A percentile compares a stretch with the other conserved stretches of the same genome.
These are phyloP conservation scores for Nakazawaea ernobii DNA, from an alignment of 805 yeast genomes.

Conservation along the genomic window DNA sequence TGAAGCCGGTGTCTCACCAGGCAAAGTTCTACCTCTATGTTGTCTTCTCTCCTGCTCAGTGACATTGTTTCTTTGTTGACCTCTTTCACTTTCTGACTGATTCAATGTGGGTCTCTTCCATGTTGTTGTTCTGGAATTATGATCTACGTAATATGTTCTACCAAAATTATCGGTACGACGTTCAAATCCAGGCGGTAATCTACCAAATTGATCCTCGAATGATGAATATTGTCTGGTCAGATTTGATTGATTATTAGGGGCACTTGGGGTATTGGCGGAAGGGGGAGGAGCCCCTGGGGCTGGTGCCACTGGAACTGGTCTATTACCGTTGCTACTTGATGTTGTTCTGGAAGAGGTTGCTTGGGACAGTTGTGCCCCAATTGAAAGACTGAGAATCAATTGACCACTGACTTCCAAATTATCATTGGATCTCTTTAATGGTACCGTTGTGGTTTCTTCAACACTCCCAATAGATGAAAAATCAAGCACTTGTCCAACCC, in stretches of 20 bases:
- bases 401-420: slow-evolving; percentile 91
- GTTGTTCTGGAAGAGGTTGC: slow-evolving; percentile 20
- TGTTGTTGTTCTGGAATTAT: slow-evolving; percentile 95
- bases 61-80: slow-evolving; percentile 52
- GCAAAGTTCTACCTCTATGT: slow-evolving; percentile 85
- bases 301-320: slow-evolving; percentile 17
- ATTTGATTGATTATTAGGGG: slow-evolving; percentile 5
- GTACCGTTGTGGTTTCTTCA: slow-evolving; percentile 90
- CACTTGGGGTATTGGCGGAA: slow-evolving; percentile 14
- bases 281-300: slow-evolving; percentile 20
- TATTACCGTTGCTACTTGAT: slow-evolving; percentile 18
- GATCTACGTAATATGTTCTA: slow-evolving; percentile 96
- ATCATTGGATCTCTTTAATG: slow-evolving; percentile 86
- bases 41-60: slow-evolving; percentile 89
- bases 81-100: slow-evolving; percentile 67
- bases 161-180: slow-evolving; percentile 97
- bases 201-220: slow-evolving; percentile 94
- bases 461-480: slow-evolving; percentile 32
- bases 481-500: slow-evolving; percentile 86
- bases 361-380: slow-evolving; percentile 16
- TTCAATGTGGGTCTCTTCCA: slow-evolving; percentile 95
- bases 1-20: slow-evolving; percentile 44
- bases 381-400: slow-evolving; percentile 67
- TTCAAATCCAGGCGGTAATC: slow-evolving; percentile 99
- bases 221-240: slow-evolving; percentile 71